These are phyloP conservation scores for Globisporangium radiosum DNA, from an alignment of 352 stramenopile genomes.

Conservation along the genomic window DNA sequence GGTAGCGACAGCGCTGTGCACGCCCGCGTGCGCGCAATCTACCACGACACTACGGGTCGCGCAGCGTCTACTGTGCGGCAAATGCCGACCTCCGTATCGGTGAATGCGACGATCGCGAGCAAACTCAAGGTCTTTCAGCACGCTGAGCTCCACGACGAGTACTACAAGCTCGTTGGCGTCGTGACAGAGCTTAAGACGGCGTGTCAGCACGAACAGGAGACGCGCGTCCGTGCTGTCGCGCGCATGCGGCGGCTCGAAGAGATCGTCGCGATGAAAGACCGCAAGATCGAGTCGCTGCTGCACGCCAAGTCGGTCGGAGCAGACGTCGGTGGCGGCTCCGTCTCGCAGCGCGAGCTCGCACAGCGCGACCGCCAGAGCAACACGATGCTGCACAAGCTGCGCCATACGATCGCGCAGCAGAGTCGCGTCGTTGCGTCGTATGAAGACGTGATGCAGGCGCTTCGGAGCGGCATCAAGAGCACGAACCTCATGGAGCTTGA, in stretches of 20 bases:
- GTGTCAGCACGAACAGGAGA: conserved; percentile 43
- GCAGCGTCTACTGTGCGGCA: conserved; percentile 13
- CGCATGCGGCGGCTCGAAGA: conserved; percentile 52
- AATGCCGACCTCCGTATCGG: conserved; percentile 17
- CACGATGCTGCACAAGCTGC: conserved; percentile 40
- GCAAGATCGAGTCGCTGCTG: conserved; percentile 57
- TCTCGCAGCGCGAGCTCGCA: conserved; percentile 30
- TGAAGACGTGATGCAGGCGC: conserved; percentile 50
- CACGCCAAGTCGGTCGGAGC: conserved; percentile 24
- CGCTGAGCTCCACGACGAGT: conserved; percentile 56
- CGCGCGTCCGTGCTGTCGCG: conserved; percentile 38
- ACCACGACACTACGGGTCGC: conserved; percentile 32
- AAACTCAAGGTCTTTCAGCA: conserved; percentile 43
- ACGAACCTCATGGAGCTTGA: conserved; percentile 57
- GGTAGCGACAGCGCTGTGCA: conserved; percentile 22
- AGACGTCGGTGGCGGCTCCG: conserved; percentile 4
- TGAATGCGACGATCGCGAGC: conserved; percentile 21
- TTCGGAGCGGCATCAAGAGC: conserved; percentile 39
- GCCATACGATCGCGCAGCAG: conserved; percentile 47
- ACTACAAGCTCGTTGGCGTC: conserved; percentile 46
- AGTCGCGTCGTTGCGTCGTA: conserved; percentile 42
- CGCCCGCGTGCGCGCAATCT: conserved; percentile 40
- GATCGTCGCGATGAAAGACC: conserved; percentile 59
- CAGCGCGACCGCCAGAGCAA: conserved; percentile 45
- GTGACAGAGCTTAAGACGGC: conserved; percentile 41